These are phyloP conservation scores for Vanilla planifolia DNA, from an alignment of 106 monocot genomes.

Conservation along the genomic window DNA sequence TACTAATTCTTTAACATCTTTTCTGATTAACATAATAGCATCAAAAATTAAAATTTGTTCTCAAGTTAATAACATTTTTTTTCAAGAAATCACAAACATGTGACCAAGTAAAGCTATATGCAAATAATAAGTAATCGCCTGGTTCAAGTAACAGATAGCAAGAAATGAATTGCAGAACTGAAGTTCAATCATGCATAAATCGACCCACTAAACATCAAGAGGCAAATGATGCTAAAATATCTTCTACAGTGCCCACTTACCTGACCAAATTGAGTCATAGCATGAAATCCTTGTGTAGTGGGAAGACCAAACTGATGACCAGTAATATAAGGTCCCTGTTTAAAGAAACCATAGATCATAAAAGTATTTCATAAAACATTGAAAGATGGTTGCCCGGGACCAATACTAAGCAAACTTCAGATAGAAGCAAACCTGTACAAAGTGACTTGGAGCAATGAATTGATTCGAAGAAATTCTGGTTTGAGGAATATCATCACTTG, in stretches of 20 bases:
- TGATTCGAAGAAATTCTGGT: constrained; percentile 35
- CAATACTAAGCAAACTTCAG: not conserved
- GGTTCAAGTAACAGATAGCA: constrained; percentile 32
- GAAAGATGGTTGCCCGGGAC: not conserved
- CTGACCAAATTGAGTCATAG: constrained; percentile 58
- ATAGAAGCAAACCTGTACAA: constrained; percentile 38
- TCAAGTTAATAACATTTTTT: too few relatives aligned
- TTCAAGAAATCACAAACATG: too few relatives aligned
- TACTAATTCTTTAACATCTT: too few relatives aligned
- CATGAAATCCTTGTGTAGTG: constrained; percentile 39
- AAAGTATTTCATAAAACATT: not conserved
- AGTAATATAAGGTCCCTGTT: constrained; percentile 37
- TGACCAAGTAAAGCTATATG: not conserved
- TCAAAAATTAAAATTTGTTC: too few relatives aligned
- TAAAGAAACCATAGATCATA: not conserved
- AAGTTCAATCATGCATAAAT: constrained; percentile 35
- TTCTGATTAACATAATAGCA: too few relatives aligned
- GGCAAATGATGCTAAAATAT: not conserved
- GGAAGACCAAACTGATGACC: constrained; percentile 49
- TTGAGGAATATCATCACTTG: constrained; percentile 22
- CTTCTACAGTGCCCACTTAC: constrained; percentile 12
- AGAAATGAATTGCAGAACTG: constrained; percentile 44
- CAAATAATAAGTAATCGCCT: constrained; percentile 23
- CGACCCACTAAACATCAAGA: not conserved
- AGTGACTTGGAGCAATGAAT: constrained; percentile 39